These are phyloP conservation scores for Dactylorhiza incarnata DNA, from an alignment of 106 monocot species.

Conservation along the genomic window DNA sequence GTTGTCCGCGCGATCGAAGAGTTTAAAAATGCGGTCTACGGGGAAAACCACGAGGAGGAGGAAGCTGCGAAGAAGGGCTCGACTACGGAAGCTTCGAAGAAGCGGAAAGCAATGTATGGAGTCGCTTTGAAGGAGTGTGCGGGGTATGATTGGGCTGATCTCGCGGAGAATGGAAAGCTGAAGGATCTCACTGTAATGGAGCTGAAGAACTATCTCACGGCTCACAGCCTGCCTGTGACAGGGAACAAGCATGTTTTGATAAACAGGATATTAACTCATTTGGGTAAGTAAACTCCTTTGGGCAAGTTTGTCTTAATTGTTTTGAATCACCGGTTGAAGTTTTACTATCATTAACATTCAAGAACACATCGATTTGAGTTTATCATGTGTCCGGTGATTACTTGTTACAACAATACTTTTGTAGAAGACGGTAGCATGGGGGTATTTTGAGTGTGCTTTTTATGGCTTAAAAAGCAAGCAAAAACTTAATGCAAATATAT, in stretches of 20 bases:
- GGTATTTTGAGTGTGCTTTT: too few relatives aligned
- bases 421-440: too few relatives aligned
- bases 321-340: too few relatives aligned
- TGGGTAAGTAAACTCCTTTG: slow-evolving; percentile 51
- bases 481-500: too few relatives aligned
- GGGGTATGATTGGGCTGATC: slow-evolving; percentile 67
- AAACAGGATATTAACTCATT: slow-evolving; percentile 78
- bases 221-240: slow-evolving; percentile 56
- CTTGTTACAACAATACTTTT: too few relatives aligned
- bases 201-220: slow-evolving; percentile 76
- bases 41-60: slow-evolving; percentile 82
- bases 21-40: slow-evolving; percentile 74
- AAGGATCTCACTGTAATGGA: slow-evolving; percentile 80
- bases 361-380: too few relatives aligned
- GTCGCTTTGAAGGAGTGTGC: slow-evolving; percentile 38
- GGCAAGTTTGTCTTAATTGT: not conserved
- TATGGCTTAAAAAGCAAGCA: too few relatives aligned
- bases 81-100: slow-evolving; percentile 44
- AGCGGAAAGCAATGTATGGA: slow-evolving; percentile 65
- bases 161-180: slow-evolving; percentile 87
- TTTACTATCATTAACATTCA: too few relatives aligned
- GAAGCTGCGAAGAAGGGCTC: slow-evolving; percentile 39
- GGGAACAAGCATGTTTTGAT: slow-evolving; percentile 86
- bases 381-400: too few relatives aligned
- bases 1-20: slow-evolving; percentile 55